Percentiles rank a stretch among this genome's conserved stretches.
phyloP scores from a whole-genome alignment of 2,329 filamentous ascomycete species.

The Colletotrichum sp. region DNA sequence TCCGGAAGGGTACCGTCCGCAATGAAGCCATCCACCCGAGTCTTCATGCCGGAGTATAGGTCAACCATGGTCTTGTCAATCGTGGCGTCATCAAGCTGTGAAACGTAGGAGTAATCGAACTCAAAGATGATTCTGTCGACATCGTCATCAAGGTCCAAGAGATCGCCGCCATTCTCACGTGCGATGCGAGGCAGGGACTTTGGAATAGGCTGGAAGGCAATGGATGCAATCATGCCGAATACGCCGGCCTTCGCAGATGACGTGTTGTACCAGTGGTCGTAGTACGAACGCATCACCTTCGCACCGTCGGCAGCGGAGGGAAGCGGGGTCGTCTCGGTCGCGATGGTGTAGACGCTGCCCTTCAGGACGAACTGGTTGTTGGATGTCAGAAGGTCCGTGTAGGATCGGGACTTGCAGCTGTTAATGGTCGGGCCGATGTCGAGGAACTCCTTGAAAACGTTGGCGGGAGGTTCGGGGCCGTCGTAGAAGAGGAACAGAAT shows the following conservation, averaged over 20 bases:
- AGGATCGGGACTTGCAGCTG: conserved; percentile 50
- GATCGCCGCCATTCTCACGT: conserved; percentile 36
- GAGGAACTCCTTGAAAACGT: conserved; percentile 62
- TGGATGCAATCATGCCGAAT: conserved; percentile 28
- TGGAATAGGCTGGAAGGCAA: conserved; percentile 44
- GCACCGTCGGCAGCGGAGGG: conserved; percentile 29
- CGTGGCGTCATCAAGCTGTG: conserved; percentile 28
- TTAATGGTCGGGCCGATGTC: conserved; percentile 47
- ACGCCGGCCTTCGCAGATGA: conserved; percentile 22
- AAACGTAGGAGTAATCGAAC: conserved; percentile 45
- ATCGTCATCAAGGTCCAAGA: conserved; percentile 42
- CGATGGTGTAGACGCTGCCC: conserved; percentile 40
- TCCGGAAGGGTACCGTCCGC: conserved; percentile 35
- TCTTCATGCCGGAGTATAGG: conserved; percentile 37
- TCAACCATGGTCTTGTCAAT: conserved; percentile 40
- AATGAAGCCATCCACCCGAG: conserved; percentile 33
- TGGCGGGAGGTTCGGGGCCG: conserved; percentile 54
- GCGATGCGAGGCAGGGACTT: conserved; percentile 36
- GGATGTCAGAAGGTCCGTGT: conserved; percentile 49
- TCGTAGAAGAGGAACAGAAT: conserved; percentile 69
- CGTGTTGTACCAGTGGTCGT: conserved; percentile 36
- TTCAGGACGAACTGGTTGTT: conserved; percentile 38
- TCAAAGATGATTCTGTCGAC: conserved; percentile 47
- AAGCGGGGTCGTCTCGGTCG: conserved; percentile 40
- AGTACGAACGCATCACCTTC: conserved; percentile 33